Conservation (phyloP, 192 early-diverging fungal genomes). For the Gonapodya prolifera region DNA sequence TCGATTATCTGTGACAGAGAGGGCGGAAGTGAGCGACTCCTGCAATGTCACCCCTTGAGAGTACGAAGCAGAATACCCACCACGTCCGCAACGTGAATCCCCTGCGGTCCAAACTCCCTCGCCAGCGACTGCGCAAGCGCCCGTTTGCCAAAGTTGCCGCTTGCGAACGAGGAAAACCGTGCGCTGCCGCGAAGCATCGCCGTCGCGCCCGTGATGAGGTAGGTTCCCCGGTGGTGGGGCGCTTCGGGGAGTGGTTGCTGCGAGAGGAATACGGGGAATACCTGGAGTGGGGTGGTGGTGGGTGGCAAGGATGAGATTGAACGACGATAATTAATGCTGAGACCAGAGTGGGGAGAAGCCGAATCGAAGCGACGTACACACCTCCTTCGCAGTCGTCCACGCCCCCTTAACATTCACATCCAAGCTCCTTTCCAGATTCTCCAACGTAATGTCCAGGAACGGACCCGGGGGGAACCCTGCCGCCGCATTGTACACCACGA, state of each 20-base stretch:
- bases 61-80: not conserved
- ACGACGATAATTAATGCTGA: not conserved
- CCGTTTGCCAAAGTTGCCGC: not conserved
- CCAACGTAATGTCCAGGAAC: not conserved
- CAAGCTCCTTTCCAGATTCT: not conserved
- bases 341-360: not conserved
- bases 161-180: not conserved
- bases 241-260: not conserved
- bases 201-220: not conserved
- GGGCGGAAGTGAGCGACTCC: not conserved
- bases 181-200: not conserved
- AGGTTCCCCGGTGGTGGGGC: not conserved
- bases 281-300: not conserved
- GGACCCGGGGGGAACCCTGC: not conserved
- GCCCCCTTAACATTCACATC: not conserved
- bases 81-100: constrained; percentile 1
- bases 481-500: not conserved
- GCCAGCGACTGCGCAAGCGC: not conserved
- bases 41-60: not conserved
- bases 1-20: not conserved
- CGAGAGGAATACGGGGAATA: not conserved
- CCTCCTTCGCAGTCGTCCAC: not conserved
- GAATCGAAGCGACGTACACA: not conserved
- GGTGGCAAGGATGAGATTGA: not conserved
- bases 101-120: constrained; percentile 2